A percentile compares a stretch with the other conserved stretches of the same genome.
phyloP scores from a whole-genome alignment of 164 flowering plant genomes.

The Cinnamomum micranthum region DNA sequence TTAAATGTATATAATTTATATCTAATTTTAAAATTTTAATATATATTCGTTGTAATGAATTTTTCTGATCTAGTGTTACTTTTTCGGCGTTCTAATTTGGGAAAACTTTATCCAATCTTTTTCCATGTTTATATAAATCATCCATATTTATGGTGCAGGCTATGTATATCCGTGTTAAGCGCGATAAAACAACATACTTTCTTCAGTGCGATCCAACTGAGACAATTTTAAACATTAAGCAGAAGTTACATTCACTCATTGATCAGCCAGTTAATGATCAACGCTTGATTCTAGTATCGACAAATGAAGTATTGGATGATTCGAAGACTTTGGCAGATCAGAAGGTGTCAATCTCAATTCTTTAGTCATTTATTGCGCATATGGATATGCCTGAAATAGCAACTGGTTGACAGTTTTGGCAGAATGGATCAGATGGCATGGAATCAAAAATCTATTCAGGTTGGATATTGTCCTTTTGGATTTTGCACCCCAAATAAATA shows the following conservation, averaged over 20 bases:
- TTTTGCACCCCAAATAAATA: not conserved
- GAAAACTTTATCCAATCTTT: not conserved
- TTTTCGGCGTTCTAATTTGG: not conserved
- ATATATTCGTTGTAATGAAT: not conserved
- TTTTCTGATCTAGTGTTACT: not conserved
- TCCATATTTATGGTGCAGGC: slow-evolving; percentile 41
- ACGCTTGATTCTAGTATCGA: slow-evolving; percentile 52
- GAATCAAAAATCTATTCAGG: too few species aligned
- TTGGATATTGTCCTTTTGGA: not conserved
- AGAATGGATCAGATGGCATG: not conserved
- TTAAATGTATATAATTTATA: too few species aligned
- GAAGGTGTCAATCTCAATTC: slow-evolving; percentile 42
- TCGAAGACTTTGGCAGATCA: slow-evolving; percentile 88
- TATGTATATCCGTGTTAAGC: slow-evolving; percentile 95
- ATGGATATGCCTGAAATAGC: not conserved
- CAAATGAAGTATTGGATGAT: slow-evolving; percentile 68
- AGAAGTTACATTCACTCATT: slow-evolving; percentile 61
- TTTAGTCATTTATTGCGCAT: not conserved
- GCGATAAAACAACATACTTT: slow-evolving; percentile 86
- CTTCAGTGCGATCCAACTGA: slow-evolving; percentile 88
- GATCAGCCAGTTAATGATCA: slow-evolving; percentile 73
- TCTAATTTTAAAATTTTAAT: too few species aligned
- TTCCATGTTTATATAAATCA: not conserved
- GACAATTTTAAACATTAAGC: slow-evolving; percentile 67
- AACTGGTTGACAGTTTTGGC: not conserved